A percentile compares a stretch with the other conserved stretches of the same genome.
phyloP scores from a whole-genome alignment of 306 rosid genomes.

The Quercus suber region DNA sequence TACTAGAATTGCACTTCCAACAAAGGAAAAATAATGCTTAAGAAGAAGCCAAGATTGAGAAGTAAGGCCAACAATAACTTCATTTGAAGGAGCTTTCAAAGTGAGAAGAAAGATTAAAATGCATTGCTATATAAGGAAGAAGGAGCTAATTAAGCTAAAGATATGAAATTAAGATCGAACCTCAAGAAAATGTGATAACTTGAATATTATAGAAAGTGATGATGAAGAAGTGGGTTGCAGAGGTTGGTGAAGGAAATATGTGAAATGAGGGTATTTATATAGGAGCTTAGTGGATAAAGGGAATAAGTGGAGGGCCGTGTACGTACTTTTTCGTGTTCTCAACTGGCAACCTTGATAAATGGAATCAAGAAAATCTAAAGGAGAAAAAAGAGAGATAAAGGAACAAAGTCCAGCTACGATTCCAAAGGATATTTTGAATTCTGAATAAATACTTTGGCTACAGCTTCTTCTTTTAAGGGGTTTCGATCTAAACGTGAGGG shows the following conservation, averaged over 20 bases:
- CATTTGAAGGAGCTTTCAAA: too few species aligned
- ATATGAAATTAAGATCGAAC: conserved; percentile 20
- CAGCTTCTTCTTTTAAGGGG: conserved; percentile 27
- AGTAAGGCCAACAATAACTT: neutral
- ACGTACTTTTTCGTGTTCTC: conserved; percentile 60
- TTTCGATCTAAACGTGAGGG: conserved; percentile 26
- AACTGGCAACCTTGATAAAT: conserved; percentile 70
- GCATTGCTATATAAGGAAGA: neutral
- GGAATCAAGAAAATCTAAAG: conserved; percentile 54
- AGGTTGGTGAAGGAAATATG: conserved; percentile 49
- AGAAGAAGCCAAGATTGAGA: neutral
- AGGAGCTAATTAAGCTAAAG: neutral
- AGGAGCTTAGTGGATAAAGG: conserved; percentile 46
- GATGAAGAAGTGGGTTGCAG: conserved; percentile 17
- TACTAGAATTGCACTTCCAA: neutral
- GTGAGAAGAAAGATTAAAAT: neutral
- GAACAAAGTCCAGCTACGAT: conserved; percentile 39
- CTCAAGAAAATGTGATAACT: conserved; percentile 33
- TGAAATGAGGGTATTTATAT: conserved; percentile 53
- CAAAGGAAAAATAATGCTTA: neutral
- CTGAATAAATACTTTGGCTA: conserved; percentile 43
- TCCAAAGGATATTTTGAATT: conserved; percentile 66
- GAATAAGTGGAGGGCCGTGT: conserved; percentile 66
- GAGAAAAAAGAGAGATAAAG: conserved; percentile 54
- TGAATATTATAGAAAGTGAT: conserved; percentile 11